phyloP scores from a whole-genome alignment of 352 stramenopile genomes.

The Aphanomyces astaci region DNA sequence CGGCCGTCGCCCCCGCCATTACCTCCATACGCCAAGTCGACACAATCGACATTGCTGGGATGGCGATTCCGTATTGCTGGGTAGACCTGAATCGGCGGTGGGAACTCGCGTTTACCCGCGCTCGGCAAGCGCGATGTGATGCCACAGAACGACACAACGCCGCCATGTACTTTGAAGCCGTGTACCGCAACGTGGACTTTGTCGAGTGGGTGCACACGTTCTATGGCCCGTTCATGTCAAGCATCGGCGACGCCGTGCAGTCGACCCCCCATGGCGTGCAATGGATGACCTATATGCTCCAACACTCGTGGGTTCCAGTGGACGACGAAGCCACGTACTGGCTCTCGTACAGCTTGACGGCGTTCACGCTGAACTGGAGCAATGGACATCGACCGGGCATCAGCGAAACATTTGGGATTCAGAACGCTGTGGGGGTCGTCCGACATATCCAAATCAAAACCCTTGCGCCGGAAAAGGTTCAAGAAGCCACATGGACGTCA shows the following conservation, averaged over 20 bases:
- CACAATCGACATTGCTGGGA: background rate
- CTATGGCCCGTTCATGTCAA: background rate
- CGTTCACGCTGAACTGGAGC: background rate
- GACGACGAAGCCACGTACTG: background rate
- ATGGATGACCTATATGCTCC: background rate
- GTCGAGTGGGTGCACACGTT: background rate
- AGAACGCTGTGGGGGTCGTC: background rate
- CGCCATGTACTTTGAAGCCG: slow-evolving; percentile 15
- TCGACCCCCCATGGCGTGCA: background rate
- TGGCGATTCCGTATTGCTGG: slow-evolving; percentile 4
- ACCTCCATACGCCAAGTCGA: background rate
- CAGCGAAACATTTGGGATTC: background rate
- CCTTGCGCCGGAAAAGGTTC: background rate
- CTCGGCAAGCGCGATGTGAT: slow-evolving; percentile 8
- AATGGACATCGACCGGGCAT: slow-evolving; percentile 12
- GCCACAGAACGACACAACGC: background rate
- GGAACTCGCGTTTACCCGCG: background rate
- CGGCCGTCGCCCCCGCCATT: background rate
- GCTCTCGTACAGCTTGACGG: background rate
- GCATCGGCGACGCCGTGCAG: background rate
- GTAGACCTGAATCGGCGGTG: background rate
- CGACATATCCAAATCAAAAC: background rate
- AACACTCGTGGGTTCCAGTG: background rate
- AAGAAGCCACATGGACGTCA: slow-evolving; percentile 3
- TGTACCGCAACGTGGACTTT: slow-evolving; percentile 16